phyloP scores from a whole-genome alignment of 495 filamentous ascomycete species.

The Neurospora intermedia region DNA sequence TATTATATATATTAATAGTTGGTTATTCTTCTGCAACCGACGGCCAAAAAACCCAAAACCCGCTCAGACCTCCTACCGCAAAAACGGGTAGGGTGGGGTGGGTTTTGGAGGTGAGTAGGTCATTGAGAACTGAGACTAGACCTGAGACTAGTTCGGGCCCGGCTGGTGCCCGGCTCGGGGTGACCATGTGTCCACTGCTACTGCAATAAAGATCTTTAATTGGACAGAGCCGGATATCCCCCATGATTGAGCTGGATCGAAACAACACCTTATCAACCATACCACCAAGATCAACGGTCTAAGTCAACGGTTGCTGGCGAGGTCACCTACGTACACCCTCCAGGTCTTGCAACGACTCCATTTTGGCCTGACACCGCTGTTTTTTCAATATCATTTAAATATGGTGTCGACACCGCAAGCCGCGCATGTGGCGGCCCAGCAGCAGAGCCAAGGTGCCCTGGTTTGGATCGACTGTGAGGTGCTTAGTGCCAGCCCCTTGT shows the following conservation, averaged over 20 bases:
- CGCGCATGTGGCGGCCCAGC: background rate
- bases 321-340: background rate
- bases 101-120: no score
- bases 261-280: background rate
- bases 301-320: background rate
- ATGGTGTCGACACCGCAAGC: background rate
- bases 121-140: no score
- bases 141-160: background rate
- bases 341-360: background rate
- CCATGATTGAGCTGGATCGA: background rate
- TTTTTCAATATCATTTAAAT: background rate
- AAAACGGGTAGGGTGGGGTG: no score
- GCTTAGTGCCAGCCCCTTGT: slow-evolving; percentile 3
- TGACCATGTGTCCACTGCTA: background rate
- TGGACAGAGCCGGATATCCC: background rate
- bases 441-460: slow-evolving; percentile 36
- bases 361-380: background rate
- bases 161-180: background rate
- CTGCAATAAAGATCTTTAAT: background rate
- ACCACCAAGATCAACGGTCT: background rate
- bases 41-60: no score
- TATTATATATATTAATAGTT: no score
- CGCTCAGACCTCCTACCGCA: no score
- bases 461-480: slow-evolving; percentile 93
- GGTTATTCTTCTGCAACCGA: no score